These are phyloP conservation scores for Podochytrium sp. DNA, from an alignment of 192 early-diverging fungal species.

Conservation along the genomic window DNA sequence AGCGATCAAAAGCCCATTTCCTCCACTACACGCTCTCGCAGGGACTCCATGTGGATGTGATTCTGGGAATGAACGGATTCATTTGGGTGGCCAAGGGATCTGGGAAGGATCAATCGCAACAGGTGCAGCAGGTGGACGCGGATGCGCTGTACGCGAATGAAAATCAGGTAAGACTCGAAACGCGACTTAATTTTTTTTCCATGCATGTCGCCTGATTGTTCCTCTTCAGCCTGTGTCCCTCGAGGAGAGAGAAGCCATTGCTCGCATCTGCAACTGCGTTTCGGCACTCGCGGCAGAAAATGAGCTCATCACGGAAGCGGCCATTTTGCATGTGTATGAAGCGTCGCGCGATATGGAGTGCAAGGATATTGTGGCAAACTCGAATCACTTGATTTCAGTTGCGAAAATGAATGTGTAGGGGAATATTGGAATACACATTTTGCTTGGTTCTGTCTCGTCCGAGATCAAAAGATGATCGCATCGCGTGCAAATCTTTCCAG, in stretches of 20 bases:
- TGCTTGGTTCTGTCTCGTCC: no score
- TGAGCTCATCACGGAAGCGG: conserved; percentile 85
- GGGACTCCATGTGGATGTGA: conserved; percentile 70
- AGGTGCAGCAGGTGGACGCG: conserved; percentile 52
- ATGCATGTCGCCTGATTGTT: background rate
- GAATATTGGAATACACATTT: background rate
- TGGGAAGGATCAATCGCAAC: conserved; percentile 26
- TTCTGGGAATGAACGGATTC: conserved; percentile 95
- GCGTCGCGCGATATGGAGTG: conserved; percentile 63
- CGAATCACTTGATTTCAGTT: conserved; percentile 24
- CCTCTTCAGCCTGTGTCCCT: conserved; percentile 64
- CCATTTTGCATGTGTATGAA: conserved; percentile 91
- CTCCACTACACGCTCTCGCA: conserved; percentile 81
- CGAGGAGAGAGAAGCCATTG: conserved; percentile 79
- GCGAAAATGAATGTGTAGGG: conserved; percentile 25
- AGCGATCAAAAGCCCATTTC: conserved; percentile 95
- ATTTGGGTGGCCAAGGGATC: conserved; percentile 86
- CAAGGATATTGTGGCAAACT: conserved; percentile 54
- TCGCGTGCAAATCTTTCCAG: no score
- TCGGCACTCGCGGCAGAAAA: conserved; percentile 75
- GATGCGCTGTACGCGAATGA: conserved; percentile 85
- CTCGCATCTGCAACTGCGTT: conserved; percentile 89
- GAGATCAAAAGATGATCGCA: no score
- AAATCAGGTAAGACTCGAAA: conserved; percentile 70
- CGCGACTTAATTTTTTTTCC: background rate